These are phyloP conservation scores for Ogataea pini DNA, from an alignment of 805 yeast species.

Conservation along the genomic window DNA sequence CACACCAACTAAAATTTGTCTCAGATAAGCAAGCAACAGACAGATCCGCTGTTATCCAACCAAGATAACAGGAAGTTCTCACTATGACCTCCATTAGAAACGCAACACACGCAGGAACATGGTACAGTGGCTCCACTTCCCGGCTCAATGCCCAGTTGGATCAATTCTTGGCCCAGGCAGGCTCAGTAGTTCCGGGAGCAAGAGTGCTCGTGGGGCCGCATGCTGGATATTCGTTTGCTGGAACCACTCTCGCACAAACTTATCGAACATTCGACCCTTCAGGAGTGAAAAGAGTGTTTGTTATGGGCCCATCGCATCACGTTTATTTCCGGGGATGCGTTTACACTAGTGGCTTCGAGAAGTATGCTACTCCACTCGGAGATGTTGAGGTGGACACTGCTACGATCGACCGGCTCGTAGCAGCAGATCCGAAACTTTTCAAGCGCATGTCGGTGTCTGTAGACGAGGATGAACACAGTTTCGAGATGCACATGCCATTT, in stretches of 20 bases:
- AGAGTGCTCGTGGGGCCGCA: constrained; percentile 69
- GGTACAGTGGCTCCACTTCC: constrained; percentile 63
- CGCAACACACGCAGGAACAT: constrained; percentile 88
- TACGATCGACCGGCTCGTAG: constrained; percentile 38
- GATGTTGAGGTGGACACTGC: constrained; percentile 63
- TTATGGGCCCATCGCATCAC: constrained; percentile 93
- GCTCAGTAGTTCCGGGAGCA: constrained; percentile 39
- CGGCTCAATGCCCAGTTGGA: constrained; percentile 53
- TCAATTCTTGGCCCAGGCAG: constrained; percentile 43
- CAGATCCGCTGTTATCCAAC: too few species aligned
- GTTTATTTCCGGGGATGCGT: constrained; percentile 69
- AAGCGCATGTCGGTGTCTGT: constrained; percentile 54
- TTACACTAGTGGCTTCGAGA: constrained; percentile 50
- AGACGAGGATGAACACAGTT: constrained; percentile 87
- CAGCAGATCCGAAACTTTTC: constrained; percentile 42
- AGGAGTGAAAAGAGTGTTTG: constrained; percentile 61
- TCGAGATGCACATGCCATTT: constrained; percentile 93
- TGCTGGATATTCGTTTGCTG: constrained; percentile 89
- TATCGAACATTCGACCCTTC: constrained; percentile 68
- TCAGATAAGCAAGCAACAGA: background rate
- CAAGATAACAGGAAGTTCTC: background rate
- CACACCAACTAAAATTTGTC: too few species aligned
- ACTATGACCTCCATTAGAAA: constrained; percentile 33
- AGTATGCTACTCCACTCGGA: constrained; percentile 84
- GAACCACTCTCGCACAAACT: constrained; percentile 73